Percentiles rank a stretch among this genome's conserved stretches.
Conservation (phyloP, 2,329 filamentous ascomycete species). For the Meredithiella fracta region DNA sequence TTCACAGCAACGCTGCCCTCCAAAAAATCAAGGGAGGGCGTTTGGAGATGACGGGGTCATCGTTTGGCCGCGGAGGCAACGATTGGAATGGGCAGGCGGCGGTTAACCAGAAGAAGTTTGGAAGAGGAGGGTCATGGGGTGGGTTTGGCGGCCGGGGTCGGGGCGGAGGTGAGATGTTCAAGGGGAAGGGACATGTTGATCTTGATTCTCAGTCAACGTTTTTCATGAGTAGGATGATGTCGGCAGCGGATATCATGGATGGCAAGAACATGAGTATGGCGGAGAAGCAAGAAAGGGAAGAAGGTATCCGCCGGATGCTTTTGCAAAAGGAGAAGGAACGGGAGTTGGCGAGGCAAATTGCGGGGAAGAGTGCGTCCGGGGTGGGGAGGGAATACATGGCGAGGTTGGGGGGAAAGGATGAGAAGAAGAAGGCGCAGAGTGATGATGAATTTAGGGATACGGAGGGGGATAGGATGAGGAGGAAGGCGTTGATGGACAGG, state of each 20-base stretch:
- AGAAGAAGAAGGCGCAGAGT: neutral
- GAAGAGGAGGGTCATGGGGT: slow-evolving; percentile 25
- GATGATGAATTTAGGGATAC: neutral
- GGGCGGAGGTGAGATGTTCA: slow-evolving; percentile 7
- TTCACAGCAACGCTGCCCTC: slow-evolving; percentile 70
- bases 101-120: slow-evolving; percentile 24
- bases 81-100: slow-evolving; percentile 19
- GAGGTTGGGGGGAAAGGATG: slow-evolving; percentile 1
- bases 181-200: slow-evolving; percentile 33
- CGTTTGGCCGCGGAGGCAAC: slow-evolving; percentile 24
- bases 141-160: neutral
- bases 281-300: slow-evolving; percentile 45
- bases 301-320: slow-evolving; percentile 47
- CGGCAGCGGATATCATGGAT: slow-evolving; percentile 47
- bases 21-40: slow-evolving; percentile 42
- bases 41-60: slow-evolving; percentile 64
- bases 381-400: slow-evolving; percentile 57
- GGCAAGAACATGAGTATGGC: slow-evolving; percentile 28
- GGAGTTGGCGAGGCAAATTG: slow-evolving; percentile 53
- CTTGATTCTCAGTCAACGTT: slow-evolving; percentile 39
- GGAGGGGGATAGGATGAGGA: neutral
- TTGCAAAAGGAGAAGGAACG: slow-evolving; percentile 54
- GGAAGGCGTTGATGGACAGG: neutral
- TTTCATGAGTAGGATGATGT: slow-evolving; percentile 35
- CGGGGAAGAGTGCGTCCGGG: slow-evolving; percentile 34